Evolutionary conservation across 805 yeast species (phyloP).

Genomic region (Metschnikowia similis): DNA sequence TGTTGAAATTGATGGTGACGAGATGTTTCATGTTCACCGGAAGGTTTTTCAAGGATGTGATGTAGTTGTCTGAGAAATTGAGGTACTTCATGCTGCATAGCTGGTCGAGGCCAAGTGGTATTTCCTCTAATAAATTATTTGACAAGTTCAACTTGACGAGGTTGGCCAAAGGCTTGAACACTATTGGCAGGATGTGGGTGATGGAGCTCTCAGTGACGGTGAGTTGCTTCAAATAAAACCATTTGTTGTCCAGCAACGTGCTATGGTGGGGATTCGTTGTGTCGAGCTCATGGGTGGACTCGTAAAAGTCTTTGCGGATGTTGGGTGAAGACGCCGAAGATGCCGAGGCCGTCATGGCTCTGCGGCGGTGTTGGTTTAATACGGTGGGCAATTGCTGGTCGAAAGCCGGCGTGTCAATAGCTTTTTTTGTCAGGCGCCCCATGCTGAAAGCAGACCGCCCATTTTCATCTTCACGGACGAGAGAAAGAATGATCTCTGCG

Average conservation of each 20-base stretch:
- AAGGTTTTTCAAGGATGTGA: slow-evolving; percentile 30
- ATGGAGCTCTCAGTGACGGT: slow-evolving; percentile 40
- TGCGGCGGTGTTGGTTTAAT: slow-evolving; percentile 5
- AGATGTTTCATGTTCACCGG: slow-evolving; percentile 33
- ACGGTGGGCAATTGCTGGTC: background rate
- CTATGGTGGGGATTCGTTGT: slow-evolving; percentile 15
- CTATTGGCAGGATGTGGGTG: slow-evolving; percentile 28
- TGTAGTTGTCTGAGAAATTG: slow-evolving; percentile 40
- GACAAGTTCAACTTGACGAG: slow-evolving; percentile 53
- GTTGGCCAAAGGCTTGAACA: slow-evolving; percentile 37
- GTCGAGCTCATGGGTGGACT: background rate
- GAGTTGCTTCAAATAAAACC: slow-evolving; percentile 40
- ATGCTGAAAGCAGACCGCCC: slow-evolving; percentile 34
- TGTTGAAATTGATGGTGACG: slow-evolving; percentile 47
- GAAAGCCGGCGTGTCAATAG: slow-evolving; percentile 3
- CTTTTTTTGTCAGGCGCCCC: slow-evolving; percentile 20
- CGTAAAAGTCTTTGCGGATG: slow-evolving; percentile 7
- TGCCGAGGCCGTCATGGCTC: slow-evolving; percentile 15
- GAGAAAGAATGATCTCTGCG: slow-evolving; percentile 46
- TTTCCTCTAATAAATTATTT: slow-evolving; percentile 42
- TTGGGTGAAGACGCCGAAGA: slow-evolving; percentile 2
- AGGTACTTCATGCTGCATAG: slow-evolving; percentile 45
- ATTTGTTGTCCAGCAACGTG: slow-evolving; percentile 31
- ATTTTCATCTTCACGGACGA: slow-evolving; percentile 51
- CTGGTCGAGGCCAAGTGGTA: slow-evolving; percentile 53